These are phyloP conservation scores for Fusarium staphyleae DNA, from an alignment of 2,329 filamentous ascomycete species.

Conservation along the genomic window DNA sequence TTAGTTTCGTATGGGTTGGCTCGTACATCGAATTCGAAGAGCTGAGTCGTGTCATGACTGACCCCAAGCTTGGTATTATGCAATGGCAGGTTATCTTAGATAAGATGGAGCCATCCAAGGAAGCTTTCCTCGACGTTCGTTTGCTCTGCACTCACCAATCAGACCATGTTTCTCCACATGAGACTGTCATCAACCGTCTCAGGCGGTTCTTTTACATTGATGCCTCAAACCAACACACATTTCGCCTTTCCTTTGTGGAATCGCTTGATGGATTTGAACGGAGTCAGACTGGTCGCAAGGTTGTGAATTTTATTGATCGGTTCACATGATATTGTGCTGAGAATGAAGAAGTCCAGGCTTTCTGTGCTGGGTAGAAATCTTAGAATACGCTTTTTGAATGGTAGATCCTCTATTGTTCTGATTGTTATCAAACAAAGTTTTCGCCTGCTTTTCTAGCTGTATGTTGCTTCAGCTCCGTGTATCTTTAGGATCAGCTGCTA, in stretches of 20 bases:
- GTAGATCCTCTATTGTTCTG: too few relatives aligned
- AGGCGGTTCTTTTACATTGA: slow-evolving; percentile 38
- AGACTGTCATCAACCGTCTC: slow-evolving; percentile 29
- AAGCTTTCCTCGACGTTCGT: slow-evolving; percentile 37
- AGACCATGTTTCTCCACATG: slow-evolving; percentile 1
- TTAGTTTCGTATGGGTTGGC: slow-evolving; percentile 53
- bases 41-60: slow-evolving; percentile 37
- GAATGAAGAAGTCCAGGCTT: too few relatives aligned
- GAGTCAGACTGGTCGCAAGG: slow-evolving; percentile 39
- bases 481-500: too few relatives aligned
- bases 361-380: too few relatives aligned
- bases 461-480: too few relatives aligned
- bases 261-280: slow-evolving; percentile 44
- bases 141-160: slow-evolving; percentile 35
- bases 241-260: slow-evolving; percentile 45
- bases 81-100: slow-evolving; percentile 54
- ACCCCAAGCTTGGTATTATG: slow-evolving; percentile 42
- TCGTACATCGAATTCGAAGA: slow-evolving; percentile 49
- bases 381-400: too few relatives aligned
- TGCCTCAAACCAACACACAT: slow-evolving; percentile 42
- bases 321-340: background rate
- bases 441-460: too few relatives aligned
- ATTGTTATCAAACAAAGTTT: too few relatives aligned
- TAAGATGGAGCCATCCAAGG: slow-evolving; percentile 37
- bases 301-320: slow-evolving; percentile 42